These are phyloP conservation scores for Fusarium pseudonygamai DNA, from an alignment of 2,329 filamentous ascomycete genomes.

Conservation along the genomic window DNA sequence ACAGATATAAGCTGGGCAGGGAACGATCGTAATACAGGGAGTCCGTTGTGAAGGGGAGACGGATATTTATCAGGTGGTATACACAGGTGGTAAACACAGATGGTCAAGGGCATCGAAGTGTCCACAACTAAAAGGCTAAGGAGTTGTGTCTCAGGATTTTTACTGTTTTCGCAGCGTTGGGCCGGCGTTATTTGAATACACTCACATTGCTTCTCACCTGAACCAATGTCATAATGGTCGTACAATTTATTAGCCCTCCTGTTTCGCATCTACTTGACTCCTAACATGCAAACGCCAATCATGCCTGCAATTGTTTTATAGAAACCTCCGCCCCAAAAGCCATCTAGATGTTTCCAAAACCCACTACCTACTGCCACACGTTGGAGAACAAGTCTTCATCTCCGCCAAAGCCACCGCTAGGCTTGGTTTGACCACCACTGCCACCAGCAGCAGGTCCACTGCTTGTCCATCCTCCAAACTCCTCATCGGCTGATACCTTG, in stretches of 20 bases:
- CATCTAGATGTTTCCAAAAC: slow-evolving; percentile 24
- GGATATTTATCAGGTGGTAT: neutral
- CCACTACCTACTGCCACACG: slow-evolving; percentile 79
- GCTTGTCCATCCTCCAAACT: slow-evolving; percentile 96
- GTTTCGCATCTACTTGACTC: slow-evolving; percentile 47
- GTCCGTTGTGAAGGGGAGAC: neutral
- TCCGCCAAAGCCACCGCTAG: slow-evolving; percentile 68
- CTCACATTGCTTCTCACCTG: slow-evolving; percentile 17
- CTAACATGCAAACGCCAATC: slow-evolving; percentile 48
- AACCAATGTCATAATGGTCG: slow-evolving; percentile 2
- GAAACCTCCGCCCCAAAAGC: slow-evolving; percentile 18
- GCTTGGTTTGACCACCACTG: slow-evolving; percentile 56
- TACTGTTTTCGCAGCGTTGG: slow-evolving; percentile 32
- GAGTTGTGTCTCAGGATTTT: slow-evolving; percentile 2
- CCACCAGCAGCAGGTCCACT: slow-evolving; percentile 58
- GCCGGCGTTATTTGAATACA: slow-evolving; percentile 37
- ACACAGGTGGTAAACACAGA: neutral
- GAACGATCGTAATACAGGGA: slow-evolving; percentile 1
- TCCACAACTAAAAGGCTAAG: neutral
- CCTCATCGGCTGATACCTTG: slow-evolving; percentile 86
- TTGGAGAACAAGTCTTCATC: slow-evolving; percentile 94
- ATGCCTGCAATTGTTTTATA: slow-evolving; percentile 45
- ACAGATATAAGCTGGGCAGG: neutral
- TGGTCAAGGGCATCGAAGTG: neutral
- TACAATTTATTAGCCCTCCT: slow-evolving; percentile 26